Percentiles rank a stretch among this genome's conserved stretches.
Evolutionary conservation across 2,329 filamentous ascomycete species (phyloP).

Genomic region (Fusarium azukiicola): DNA sequence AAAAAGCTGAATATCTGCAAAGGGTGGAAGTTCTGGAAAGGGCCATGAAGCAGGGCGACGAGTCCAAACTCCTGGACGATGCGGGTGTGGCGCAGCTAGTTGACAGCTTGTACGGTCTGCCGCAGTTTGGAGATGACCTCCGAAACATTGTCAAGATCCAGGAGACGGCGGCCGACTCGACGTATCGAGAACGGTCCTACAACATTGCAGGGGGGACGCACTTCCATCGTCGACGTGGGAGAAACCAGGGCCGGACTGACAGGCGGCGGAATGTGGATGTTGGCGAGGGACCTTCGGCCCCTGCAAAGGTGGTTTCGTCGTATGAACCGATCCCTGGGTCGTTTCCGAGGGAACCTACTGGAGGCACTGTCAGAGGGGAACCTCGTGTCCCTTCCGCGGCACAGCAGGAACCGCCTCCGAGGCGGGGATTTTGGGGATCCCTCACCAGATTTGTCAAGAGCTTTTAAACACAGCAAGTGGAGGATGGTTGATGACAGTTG

Average conservation of each 20-base stretch:
- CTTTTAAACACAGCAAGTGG: background rate
- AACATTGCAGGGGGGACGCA: constrained; percentile 18
- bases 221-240: constrained; percentile 14
- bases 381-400: background rate
- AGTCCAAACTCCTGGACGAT: background rate
- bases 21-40: constrained; percentile 28
- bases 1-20: constrained; percentile 29
- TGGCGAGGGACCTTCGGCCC: background rate
- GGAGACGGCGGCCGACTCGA: constrained; percentile 9
- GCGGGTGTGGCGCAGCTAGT: background rate
- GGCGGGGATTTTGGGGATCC: background rate
- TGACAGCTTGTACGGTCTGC: background rate
- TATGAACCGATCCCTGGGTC: constrained; percentile 25
- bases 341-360: constrained; percentile 19
- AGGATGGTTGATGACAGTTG: too few relatives aligned
- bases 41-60: constrained; percentile 19
- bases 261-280: background rate
- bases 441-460: background rate
- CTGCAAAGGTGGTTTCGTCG: background rate
- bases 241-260: background rate
- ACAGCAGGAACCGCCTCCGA: background rate
- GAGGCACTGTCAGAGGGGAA: constrained; percentile 1
- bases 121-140: constrained; percentile 5
- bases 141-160: constrained; percentile 11
- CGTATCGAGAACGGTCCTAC: constrained; percentile 9